Evolutionary conservation across 2,329 filamentous ascomycete genomes (phyloP).

Genomic region (Westerdykella sp.): DNA sequence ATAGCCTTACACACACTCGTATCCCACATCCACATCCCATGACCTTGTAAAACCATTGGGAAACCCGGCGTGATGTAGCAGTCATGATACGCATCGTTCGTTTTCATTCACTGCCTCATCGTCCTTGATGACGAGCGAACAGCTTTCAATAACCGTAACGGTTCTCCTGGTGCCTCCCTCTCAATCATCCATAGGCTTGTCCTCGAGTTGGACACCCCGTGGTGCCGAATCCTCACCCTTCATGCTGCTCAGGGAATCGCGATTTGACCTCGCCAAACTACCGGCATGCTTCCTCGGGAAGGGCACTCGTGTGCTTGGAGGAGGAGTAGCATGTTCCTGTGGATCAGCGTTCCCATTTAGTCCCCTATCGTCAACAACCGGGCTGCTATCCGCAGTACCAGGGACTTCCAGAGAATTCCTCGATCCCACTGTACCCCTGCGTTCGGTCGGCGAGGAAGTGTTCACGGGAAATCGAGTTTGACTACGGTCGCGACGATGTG

Average conservation of each 20-base stretch:
- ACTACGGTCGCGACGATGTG: slow-evolving; percentile 67
- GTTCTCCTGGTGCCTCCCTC: too few relatives aligned
- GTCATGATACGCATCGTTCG: too few relatives aligned
- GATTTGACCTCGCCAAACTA: slow-evolving; percentile 30
- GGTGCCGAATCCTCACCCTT: slow-evolving; percentile 35
- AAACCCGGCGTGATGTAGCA: too few relatives aligned
- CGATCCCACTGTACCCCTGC: slow-evolving; percentile 52
- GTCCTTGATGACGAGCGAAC: too few relatives aligned
- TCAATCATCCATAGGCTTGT: slow-evolving; percentile 72
- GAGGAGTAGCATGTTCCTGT: slow-evolving; percentile 27
- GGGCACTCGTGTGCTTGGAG: slow-evolving; percentile 31
- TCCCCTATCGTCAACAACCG: slow-evolving; percentile 25
- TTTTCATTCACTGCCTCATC: too few relatives aligned
- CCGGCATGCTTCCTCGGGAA: slow-evolving; percentile 32
- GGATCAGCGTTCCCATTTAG: slow-evolving; percentile 35
- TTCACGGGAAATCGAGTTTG: slow-evolving; percentile 76
- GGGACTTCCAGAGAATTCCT: slow-evolving; percentile 77
- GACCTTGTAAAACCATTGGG: too few relatives aligned
- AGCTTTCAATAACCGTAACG: too few relatives aligned
- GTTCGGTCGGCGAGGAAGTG: slow-evolving; percentile 53
- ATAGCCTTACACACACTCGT: neutral
- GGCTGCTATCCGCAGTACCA: slow-evolving; percentile 46
- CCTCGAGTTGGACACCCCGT: slow-evolving; percentile 61
- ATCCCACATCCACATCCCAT: too few relatives aligned
- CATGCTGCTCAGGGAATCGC: slow-evolving; percentile 37